Conservation (phyloP, 129 eudicot genomes). For the Heracleum sosnowskyi region DNA sequence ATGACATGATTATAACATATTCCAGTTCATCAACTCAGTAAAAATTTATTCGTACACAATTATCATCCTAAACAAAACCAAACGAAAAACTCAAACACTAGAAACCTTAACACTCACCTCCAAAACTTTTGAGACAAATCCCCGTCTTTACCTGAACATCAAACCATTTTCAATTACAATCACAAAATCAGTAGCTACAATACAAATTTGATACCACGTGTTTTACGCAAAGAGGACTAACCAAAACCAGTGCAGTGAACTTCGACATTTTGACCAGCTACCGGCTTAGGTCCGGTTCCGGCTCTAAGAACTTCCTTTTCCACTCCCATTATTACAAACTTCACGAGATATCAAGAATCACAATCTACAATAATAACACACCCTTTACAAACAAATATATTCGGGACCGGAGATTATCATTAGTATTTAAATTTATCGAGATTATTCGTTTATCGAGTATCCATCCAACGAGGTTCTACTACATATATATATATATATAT, state of each 20-base stretch:
- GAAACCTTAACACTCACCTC: slow-evolving; percentile 44
- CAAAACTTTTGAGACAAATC: slow-evolving; percentile 69
- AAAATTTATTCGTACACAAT: background rate
- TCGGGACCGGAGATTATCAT: no score
- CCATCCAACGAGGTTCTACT: no score
- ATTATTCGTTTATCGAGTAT: no score
- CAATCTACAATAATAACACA: background rate
- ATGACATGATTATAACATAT: background rate
- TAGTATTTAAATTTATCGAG: no score
- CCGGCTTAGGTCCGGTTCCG: slow-evolving; percentile 83
- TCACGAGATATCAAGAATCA: background rate
- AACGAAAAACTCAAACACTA: background rate
- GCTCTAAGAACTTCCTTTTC: slow-evolving; percentile 66
- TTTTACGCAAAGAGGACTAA: slow-evolving; percentile 12
- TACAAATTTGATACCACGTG: slow-evolving; percentile 9
- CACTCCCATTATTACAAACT: slow-evolving; percentile 51
- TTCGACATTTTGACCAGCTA: slow-evolving; percentile 71
- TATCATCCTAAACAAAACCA: background rate
- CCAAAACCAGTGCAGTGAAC: slow-evolving; percentile 98
- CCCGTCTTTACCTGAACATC: slow-evolving; percentile 59
- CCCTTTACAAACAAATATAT: no score
- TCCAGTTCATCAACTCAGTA: background rate
- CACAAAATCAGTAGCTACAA: background rate
- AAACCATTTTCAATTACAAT: background rate
- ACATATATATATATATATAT: no score